Evolutionary conservation across 345 rosid genomes (phyloP).

Genomic region (thale cress (Arabidopsis thaliana)): DNA sequence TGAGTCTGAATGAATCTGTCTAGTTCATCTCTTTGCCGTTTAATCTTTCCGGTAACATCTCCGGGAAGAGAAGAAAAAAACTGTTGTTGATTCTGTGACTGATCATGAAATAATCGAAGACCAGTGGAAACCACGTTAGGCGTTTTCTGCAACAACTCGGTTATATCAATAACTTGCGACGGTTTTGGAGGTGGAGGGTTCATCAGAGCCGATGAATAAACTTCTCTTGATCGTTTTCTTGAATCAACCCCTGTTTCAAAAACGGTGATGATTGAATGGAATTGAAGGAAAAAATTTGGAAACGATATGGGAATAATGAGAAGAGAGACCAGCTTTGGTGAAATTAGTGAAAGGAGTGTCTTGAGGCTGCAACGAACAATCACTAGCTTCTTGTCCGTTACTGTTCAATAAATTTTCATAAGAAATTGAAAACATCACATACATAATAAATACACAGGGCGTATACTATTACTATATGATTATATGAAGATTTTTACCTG

Average conservation of each 20-base stretch:
- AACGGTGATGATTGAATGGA: background rate
- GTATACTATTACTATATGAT: background rate
- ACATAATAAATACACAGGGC: constrained; percentile 33
- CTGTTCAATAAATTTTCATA: constrained; percentile 43
- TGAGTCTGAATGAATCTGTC: constrained; percentile 72
- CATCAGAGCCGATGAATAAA: constrained; percentile 24
- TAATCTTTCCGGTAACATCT: constrained; percentile 59
- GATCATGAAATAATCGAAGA: constrained; percentile 12
- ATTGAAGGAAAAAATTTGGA: background rate
- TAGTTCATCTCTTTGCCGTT: constrained; percentile 69
- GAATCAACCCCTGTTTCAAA: constrained; percentile 31
- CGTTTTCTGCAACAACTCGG: background rate
- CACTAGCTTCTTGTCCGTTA: constrained; percentile 62
- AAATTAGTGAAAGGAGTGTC: constrained; percentile 8
- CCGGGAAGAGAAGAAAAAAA: constrained; percentile 41
- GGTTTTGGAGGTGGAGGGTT: constrained; percentile 16
- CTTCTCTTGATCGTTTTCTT: constrained; percentile 68
- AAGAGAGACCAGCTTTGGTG: constrained; percentile 25
- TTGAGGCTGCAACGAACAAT: constrained; percentile 56
- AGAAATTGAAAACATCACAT: constrained; percentile 8
- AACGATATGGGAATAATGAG: too few species aligned
- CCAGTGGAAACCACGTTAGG: constrained; percentile 63
- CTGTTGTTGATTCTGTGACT: constrained; percentile 51
- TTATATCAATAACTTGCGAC: background rate
- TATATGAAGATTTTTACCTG: background rate